Percentiles rank a stretch among this genome's conserved stretches.
Conservation (phyloP, 768 basidiomycete genomes). For the Calocera cornea region DNA sequence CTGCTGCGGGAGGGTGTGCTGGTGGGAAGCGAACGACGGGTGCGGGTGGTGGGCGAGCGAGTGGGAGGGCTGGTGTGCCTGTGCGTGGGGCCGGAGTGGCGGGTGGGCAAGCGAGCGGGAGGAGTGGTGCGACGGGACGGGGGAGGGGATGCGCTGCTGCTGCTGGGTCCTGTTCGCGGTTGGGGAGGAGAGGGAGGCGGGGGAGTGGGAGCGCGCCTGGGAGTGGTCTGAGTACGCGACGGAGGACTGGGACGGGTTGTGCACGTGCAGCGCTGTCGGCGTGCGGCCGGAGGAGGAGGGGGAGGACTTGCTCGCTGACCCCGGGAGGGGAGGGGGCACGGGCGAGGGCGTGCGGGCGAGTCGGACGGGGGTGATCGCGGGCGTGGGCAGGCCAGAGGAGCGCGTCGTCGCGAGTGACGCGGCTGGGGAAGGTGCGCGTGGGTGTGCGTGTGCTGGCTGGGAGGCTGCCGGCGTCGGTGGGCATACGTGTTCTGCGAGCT, state of each 20-base stretch:
- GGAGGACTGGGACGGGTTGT: not conserved
- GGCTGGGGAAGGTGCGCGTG: not conserved
- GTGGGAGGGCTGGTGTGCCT: not conserved
- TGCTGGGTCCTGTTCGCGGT: not conserved
- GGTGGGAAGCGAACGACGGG: not conserved
- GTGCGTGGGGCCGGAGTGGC: not conserved
- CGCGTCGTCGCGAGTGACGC: not conserved
- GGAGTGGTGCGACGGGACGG: not conserved
- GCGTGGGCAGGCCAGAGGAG: constrained; percentile 1
- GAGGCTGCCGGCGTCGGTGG: constrained; percentile 16
- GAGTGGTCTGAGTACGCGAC: not conserved
- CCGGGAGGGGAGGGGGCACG: not conserved
- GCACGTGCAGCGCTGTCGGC: not conserved
- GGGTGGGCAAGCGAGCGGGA: not conserved
- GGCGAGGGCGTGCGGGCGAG: not conserved
- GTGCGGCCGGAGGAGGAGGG: too few relatives aligned
- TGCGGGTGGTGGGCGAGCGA: not conserved
- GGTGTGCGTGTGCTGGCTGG: constrained; percentile 4
- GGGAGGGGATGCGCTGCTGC: not conserved
- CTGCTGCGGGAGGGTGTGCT: constrained; percentile 14
- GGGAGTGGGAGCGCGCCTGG: not conserved
- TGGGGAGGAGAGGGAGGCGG: not conserved
- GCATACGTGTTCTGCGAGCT: constrained; percentile 72
- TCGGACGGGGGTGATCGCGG: constrained; percentile 3
- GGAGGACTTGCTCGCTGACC: too few relatives aligned